phyloP scores from a whole-genome alignment of 306 rosid genomes.

The Dalbergia oliveri region DNA sequence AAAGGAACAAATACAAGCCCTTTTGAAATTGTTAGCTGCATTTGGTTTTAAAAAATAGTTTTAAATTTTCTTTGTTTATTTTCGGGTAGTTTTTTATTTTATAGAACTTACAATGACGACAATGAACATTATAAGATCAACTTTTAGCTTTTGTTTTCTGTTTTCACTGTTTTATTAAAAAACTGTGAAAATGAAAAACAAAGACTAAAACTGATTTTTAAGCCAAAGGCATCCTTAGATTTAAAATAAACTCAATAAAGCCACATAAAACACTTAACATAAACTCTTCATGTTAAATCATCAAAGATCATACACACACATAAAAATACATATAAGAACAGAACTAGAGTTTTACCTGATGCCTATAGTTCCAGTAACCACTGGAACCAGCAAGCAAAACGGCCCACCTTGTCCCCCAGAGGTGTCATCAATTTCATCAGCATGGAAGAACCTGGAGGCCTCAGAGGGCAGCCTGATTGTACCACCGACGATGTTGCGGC shows the following conservation, averaged over 20 bases:
- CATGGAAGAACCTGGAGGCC: conserved; percentile 59
- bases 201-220: too few species aligned
- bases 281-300: background rate
- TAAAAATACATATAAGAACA: background rate
- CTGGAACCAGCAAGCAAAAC: conserved; percentile 87
- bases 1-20: too few species aligned
- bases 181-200: too few species aligned
- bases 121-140: too few species aligned
- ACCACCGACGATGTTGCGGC: conserved; percentile 62
- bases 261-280: background rate
- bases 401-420: conserved; percentile 84
- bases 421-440: conserved; percentile 43
- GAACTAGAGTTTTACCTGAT: conserved; percentile 63
- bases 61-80: too few species aligned
- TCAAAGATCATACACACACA: background rate
- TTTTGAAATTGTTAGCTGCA: too few species aligned
- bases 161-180: too few species aligned
- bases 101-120: too few species aligned
- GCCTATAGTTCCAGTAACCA: conserved; percentile 97
- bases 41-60: too few species aligned
- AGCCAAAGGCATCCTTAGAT: background rate
- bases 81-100: too few species aligned
- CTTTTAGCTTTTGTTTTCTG: too few species aligned
- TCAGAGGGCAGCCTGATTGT: conserved; percentile 76
- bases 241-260: background rate